phyloP scores from a whole-genome alignment of 2,329 filamentous ascomycete species.

The Metarhizium rileyi region DNA sequence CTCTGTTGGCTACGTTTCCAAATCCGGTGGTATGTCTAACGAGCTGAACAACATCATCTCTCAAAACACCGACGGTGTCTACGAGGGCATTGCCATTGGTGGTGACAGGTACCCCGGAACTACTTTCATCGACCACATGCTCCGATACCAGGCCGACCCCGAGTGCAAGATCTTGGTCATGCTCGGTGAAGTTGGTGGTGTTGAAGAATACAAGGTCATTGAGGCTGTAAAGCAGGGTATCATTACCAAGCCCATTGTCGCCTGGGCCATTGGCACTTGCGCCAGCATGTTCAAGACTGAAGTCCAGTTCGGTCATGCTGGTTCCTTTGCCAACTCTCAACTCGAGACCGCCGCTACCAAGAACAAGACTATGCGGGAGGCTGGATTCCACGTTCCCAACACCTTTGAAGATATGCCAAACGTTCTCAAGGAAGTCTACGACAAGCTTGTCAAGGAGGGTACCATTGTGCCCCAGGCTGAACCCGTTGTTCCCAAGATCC shows the following conservation, averaged over 20 bases:
- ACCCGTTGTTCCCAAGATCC: slow-evolving; percentile 95
- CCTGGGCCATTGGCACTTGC: slow-evolving; percentile 98
- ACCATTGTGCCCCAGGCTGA: slow-evolving; percentile 79
- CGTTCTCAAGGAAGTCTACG: slow-evolving; percentile 71
- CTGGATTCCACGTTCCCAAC: slow-evolving; percentile 86
- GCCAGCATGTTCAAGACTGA: slow-evolving; percentile 99
- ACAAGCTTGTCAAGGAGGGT: slow-evolving; percentile 76
- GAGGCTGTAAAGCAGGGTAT: slow-evolving; percentile 89
- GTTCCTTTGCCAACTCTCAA: slow-evolving; percentile 97
- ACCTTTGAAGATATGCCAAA: slow-evolving; percentile 93
- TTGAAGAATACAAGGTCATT: slow-evolving; percentile 99
- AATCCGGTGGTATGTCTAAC: slow-evolving; percentile 99
- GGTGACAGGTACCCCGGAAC: slow-evolving; percentile 98
- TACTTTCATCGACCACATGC: slow-evolving; percentile 97
- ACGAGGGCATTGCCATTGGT: slow-evolving; percentile 98
- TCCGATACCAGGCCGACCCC: slow-evolving; percentile 92
- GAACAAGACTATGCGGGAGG: slow-evolving; percentile 95
- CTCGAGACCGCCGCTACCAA: slow-evolving; percentile 94
- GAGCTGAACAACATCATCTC: slow-evolving; percentile 99
- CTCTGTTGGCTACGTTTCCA: slow-evolving; percentile 98
- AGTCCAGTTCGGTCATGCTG: slow-evolving; percentile 98
- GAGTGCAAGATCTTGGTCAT: slow-evolving; percentile 96
- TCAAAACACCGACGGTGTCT: slow-evolving; percentile 93
- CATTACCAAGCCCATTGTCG: slow-evolving; percentile 98
- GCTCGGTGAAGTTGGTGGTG: slow-evolving; percentile 96